Evolutionary conservation across 2,329 filamentous ascomycete species (phyloP), one percentile per base, ranked within the genome.

Genomic region (Fusarium domesticum): DNA sequence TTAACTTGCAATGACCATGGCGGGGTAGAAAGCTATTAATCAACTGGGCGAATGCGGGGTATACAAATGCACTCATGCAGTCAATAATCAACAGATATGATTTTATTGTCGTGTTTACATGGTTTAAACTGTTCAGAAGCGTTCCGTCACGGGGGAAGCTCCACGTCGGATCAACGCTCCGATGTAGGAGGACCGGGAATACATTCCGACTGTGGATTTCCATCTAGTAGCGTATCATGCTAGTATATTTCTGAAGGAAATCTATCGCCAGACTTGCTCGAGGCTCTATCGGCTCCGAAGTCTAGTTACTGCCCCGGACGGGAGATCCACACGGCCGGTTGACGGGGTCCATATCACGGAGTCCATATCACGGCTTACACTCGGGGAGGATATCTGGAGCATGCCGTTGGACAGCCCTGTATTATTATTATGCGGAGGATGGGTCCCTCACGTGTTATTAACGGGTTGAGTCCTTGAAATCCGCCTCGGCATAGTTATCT

Each of bases 1-100:
- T 51, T 42, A 53, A 35, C 31, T 52, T 41, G 37, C 37, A 37
- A 42, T 52, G 35, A 39, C 37, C 40, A 42, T 52, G 35, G 54
- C 35, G 20, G 23, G 39, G 35, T 40, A 28, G 7, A 10, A n/a
- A n/a, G n/a, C n/a, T n/a, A 12, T 28, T 8, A 28, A 28, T 28
- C n/a, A n/a, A n/a, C n/a, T n/a, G n/a, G n/a, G n/a, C 14, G 23
- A 28, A 28, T 28, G 23, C 23, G 23, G 23, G 23, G 23, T 28
- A n/a, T n/a, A n/a, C n/a, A n/a, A n/a, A n/a, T n/a, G n/a, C n/a
- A 28, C 23, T 28, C 23, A 28, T 28, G 23, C 23, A 28, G 23
- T 28, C 14, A 28, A 28, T 28, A 5, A 28, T 5, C 23, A 28
- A 10, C 14, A 8, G 14, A 28, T 11, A 6, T 23, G 20, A 23